These are phyloP conservation scores for Amanita rubescens DNA, from an alignment of 768 basidiomycete species.

Conservation along the genomic window DNA sequence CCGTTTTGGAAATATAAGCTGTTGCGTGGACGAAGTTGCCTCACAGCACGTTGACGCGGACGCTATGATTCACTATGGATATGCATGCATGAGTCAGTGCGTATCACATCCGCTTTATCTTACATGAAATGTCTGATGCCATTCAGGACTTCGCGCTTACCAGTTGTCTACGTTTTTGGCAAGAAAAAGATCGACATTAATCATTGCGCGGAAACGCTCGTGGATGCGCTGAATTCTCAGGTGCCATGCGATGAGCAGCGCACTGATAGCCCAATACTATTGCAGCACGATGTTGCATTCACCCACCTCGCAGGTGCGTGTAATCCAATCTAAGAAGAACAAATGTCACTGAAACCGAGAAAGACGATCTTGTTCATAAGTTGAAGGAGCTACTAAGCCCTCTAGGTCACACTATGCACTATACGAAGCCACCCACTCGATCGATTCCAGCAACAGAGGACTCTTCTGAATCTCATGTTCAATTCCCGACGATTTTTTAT, in stretches of 20 bases:
- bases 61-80: slow-evolving; percentile 89
- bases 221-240: slow-evolving; percentile 22
- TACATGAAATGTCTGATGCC: slow-evolving; percentile 1
- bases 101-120: slow-evolving; percentile 20
- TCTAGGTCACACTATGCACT: slow-evolving; percentile 24
- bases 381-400: slow-evolving; percentile 21
- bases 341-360: neutral
- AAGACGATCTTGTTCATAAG: slow-evolving; percentile 17
- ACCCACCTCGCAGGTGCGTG: slow-evolving; percentile 54
- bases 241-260: slow-evolving; percentile 11
- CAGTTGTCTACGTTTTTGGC: slow-evolving; percentile 89
- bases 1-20: slow-evolving; percentile 39
- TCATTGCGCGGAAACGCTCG: slow-evolving; percentile 38
- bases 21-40: slow-evolving; percentile 94
- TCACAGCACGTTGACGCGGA: slow-evolving; percentile 93
- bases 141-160: slow-evolving; percentile 73
- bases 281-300: slow-evolving; percentile 77
- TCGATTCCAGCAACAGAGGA: slow-evolving; percentile 1
- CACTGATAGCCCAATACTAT: slow-evolving; percentile 28
- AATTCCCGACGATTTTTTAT: slow-evolving; percentile 32
- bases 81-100: slow-evolving; percentile 91
- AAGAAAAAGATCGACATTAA: slow-evolving; percentile 55
- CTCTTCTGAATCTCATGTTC: slow-evolving; percentile 6
- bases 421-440: slow-evolving; percentile 25
- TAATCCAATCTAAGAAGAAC: neutral